These are phyloP conservation scores for Botrytis fragariae DNA, from an alignment of 2,329 filamentous ascomycete species.

Conservation along the genomic window DNA sequence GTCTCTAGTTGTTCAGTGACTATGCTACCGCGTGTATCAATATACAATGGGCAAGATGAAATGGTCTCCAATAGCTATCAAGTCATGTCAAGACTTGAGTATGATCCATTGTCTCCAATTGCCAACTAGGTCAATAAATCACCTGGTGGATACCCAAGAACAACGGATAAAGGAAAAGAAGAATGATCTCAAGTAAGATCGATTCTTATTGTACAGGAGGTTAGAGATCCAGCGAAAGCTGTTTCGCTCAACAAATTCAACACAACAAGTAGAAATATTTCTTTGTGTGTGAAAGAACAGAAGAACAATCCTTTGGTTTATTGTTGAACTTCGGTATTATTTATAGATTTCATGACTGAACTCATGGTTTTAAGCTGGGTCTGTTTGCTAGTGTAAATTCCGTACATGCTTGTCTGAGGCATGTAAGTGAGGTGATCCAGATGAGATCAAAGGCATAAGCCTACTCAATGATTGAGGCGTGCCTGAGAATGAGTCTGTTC, in stretches of 20 bases:
- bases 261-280: background rate
- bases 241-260: too few species aligned
- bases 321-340: background rate
- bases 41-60: background rate
- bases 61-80: too few species aligned
- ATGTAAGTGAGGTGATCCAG: background rate
- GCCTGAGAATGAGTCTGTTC: background rate
- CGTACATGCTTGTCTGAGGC: background rate
- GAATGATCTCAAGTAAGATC: background rate
- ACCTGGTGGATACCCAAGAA: background rate
- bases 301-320: background rate
- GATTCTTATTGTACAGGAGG: background rate
- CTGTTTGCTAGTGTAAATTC: background rate
- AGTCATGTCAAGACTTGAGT: background rate
- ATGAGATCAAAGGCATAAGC: slow-evolving; percentile 5
- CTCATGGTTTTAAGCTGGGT: background rate
- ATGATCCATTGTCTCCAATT: background rate
- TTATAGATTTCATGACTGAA: background rate
- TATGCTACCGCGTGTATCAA: background rate
- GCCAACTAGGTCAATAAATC: background rate
- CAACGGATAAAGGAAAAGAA: background rate
- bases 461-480: background rate
- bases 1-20: background rate
- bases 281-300: background rate
- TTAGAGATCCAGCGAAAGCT: too few species aligned